These are phyloP conservation scores for Trametes punicea DNA, from an alignment of 768 basidiomycete genomes.

Conservation along the genomic window DNA sequence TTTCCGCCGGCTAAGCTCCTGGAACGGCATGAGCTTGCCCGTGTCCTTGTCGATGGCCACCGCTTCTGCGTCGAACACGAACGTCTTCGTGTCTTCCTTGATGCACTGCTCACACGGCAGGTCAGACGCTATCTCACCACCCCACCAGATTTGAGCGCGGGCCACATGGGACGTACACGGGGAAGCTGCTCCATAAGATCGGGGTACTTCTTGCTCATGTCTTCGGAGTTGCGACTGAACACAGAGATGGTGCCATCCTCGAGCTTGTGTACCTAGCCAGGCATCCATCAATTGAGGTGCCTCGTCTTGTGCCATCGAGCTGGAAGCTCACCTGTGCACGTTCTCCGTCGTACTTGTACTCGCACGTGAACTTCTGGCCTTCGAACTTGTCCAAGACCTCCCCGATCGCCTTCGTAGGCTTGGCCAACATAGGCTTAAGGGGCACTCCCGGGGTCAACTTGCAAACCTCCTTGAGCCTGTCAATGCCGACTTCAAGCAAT, in stretches of 20 bases:
- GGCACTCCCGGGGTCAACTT: conserved; percentile 95
- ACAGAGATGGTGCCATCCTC: conserved; percentile 82
- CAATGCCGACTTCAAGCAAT: conserved; percentile 74
- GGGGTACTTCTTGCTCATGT: conserved; percentile 99
- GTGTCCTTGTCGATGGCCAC: conserved; percentile 89
- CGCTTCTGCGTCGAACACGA: conserved; percentile 95
- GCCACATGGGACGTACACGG: conserved; percentile 44
- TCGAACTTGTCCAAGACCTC: conserved; percentile 98
- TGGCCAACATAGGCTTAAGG: conserved; percentile 97
- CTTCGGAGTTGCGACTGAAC: conserved; percentile 96
- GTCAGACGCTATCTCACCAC: background rate
- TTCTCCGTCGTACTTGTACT: conserved; percentile 99
- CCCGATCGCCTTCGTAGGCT: conserved; percentile 97
- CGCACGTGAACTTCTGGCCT: conserved; percentile 92
- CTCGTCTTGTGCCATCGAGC: no score
- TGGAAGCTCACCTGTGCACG: conserved; percentile 70
- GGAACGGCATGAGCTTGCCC: conserved; percentile 93
- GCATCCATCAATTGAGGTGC: background rate
- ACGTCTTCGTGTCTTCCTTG: conserved; percentile 77
- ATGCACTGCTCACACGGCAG: conserved; percentile 59
- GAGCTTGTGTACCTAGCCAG: conserved; percentile 70
- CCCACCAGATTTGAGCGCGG: no score
- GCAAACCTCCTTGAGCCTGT: conserved; percentile 66
- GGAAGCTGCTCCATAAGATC: conserved; percentile 95
- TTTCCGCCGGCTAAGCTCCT: conserved; percentile 91